Percentiles rank a stretch among this genome's conserved stretches.
phyloP scores from a whole-genome alignment of 208 protist species.

The Trypanosoma mega region DNA sequence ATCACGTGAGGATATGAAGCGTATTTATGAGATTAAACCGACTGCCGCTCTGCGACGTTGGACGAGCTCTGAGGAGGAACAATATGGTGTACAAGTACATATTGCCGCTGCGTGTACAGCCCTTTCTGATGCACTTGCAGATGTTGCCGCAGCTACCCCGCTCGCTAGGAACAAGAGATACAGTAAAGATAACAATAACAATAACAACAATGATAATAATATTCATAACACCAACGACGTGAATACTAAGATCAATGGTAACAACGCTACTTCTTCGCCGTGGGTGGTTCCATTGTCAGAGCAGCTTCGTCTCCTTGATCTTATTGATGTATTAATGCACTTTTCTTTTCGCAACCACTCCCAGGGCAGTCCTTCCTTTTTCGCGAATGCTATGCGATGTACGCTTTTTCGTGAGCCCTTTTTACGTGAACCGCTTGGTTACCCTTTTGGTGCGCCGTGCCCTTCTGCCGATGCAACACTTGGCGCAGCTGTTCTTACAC shows the following conservation, averaged over 20 bases:
- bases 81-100: slow-evolving; percentile 36
- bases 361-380: slow-evolving; percentile 20
- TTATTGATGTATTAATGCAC: slow-evolving; percentile 52
- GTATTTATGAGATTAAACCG: slow-evolving; percentile 34
- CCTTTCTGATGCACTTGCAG: slow-evolving; percentile 40
- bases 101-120: slow-evolving; percentile 37
- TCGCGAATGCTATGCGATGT: slow-evolving; percentile 37
- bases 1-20: slow-evolving; percentile 52
- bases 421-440: slow-evolving; percentile 54
- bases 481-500: slow-evolving; percentile 35
- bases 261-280: slow-evolving; percentile 3
- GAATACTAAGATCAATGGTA: slow-evolving; percentile 1
- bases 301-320: slow-evolving; percentile 52
- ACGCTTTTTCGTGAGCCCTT: slow-evolving; percentile 71
- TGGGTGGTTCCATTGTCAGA: slow-evolving; percentile 19
- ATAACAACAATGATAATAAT: too few relatives aligned
- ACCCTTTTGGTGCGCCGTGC: slow-evolving; percentile 65
- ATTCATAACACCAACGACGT: not conserved
- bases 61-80: slow-evolving; percentile 45
- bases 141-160: slow-evolving; percentile 25
- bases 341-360: slow-evolving; percentile 57
- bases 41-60: slow-evolving; percentile 36
- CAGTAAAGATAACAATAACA: too few relatives aligned
- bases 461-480: slow-evolving; percentile 29
- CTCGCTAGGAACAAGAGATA: too few relatives aligned